Evolutionary conservation across 768 basidiomycete species (phyloP).

Genomic region (Mycena albidolilacea): DNA sequence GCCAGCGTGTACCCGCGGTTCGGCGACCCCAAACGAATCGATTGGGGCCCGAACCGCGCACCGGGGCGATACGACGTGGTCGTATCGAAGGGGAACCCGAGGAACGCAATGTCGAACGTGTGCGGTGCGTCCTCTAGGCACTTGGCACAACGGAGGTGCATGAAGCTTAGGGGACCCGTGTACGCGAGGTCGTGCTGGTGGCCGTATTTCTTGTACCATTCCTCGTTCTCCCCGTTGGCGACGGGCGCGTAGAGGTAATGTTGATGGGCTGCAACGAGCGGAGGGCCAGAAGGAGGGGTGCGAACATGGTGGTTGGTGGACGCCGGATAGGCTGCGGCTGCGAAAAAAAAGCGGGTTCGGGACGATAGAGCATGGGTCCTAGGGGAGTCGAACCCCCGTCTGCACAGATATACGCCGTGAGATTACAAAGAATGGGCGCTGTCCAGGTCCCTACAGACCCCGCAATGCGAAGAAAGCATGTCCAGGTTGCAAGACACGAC

Average conservation of each 20-base stretch:
- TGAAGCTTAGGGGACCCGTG: constrained; percentile 76
- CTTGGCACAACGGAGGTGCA: constrained; percentile 70
- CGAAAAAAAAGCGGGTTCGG: too few relatives aligned
- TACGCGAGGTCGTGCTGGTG: constrained; percentile 63
- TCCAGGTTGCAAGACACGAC: too few relatives aligned
- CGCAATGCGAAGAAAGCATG: too few relatives aligned
- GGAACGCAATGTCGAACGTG: constrained; percentile 69
- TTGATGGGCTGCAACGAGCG: constrained; percentile 20
- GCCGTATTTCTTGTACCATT: constrained; percentile 32
- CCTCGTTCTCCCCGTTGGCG: constrained; percentile 25
- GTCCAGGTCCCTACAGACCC: too few relatives aligned
- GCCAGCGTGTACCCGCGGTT: constrained; percentile 60
- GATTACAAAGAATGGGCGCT: too few relatives aligned
- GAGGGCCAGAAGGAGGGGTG: constrained; percentile 3
- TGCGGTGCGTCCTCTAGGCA: constrained; percentile 41
- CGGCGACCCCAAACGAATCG: constrained; percentile 69
- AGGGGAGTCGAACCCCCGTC: too few relatives aligned
- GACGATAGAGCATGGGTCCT: too few relatives aligned
- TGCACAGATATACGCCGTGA: too few relatives aligned
- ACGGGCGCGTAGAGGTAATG: constrained; percentile 1
- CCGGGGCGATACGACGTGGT: constrained; percentile 62
- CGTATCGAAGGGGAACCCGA: constrained; percentile 74
- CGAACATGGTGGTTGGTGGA: constrained; percentile 1
- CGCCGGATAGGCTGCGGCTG: not conserved
- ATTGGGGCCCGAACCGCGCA: constrained; percentile 75